Evolutionary conservation across 1,284 basidiomycete species (phyloP).

Genomic region (Prillingera fragicola): DNA sequence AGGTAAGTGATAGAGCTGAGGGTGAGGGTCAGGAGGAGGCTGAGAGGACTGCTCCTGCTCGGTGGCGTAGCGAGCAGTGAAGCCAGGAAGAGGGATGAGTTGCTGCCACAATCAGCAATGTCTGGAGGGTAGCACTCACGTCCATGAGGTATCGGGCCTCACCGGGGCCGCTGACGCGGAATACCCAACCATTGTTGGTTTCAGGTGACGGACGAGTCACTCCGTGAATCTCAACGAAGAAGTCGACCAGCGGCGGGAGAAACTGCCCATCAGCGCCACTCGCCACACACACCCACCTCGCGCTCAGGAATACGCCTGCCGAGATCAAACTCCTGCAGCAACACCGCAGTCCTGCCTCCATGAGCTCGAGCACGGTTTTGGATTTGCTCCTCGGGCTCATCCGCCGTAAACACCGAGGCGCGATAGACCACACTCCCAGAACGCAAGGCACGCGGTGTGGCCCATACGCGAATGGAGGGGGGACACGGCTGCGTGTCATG

Average conservation of each 20-base stretch:
- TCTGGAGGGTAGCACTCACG: constrained; percentile 19
- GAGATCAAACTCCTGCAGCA: constrained; percentile 10
- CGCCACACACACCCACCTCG: constrained; percentile 24
- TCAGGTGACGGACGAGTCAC: constrained; percentile 12
- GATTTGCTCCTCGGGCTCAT: constrained; percentile 1
- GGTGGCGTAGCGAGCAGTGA: constrained; percentile 22
- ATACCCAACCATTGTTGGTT: constrained; percentile 21
- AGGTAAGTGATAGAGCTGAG: too few species aligned
- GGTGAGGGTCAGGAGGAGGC: too few species aligned
- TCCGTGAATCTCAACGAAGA: constrained; percentile 26
- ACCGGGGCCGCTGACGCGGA: constrained; percentile 7
- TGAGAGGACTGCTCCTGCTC: constrained; percentile 18
- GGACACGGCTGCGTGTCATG: not conserved
- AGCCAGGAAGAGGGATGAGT: constrained; percentile 23
- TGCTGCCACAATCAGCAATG: too few species aligned
- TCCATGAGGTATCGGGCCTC: constrained; percentile 22
- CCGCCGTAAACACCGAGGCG: not conserved
- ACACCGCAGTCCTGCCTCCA: not conserved
- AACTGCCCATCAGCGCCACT: too few species aligned
- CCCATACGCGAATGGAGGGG: not conserved
- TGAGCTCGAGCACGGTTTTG: constrained; percentile 6
- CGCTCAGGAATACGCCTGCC: constrained; percentile 19
- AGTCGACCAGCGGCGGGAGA: constrained; percentile 25
- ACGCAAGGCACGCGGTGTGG: not conserved
- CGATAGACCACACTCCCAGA: not conserved